Conservation (phyloP, 2,329 filamentous ascomycete species). For the Chaetomium sp. region DNA sequence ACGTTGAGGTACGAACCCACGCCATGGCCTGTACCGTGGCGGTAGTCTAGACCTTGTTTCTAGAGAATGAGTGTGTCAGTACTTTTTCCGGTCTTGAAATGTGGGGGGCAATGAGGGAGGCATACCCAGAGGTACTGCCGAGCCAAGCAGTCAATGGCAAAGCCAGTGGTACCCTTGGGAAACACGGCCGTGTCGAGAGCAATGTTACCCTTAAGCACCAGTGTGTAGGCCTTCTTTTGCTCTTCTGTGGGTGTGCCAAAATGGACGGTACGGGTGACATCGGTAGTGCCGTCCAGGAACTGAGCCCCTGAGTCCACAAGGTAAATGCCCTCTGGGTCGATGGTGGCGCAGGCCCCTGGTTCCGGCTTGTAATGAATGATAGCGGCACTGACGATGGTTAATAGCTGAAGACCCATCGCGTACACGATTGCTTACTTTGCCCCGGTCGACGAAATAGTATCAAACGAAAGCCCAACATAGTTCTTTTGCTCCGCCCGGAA, state of each 20-base stretch:
- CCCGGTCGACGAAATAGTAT: constrained; percentile 92
- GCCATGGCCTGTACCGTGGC: constrained; percentile 93
- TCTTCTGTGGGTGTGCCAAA: constrained; percentile 78
- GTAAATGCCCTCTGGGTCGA: constrained; percentile 82
- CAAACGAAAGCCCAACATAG: constrained; percentile 87
- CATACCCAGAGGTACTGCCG: constrained; percentile 86
- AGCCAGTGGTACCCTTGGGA: constrained; percentile 91
- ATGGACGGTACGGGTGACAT: constrained; percentile 88
- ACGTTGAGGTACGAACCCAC: constrained; percentile 95
- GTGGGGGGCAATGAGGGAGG: not conserved
- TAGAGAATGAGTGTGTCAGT: constrained; percentile 23
- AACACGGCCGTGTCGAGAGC: constrained; percentile 80
- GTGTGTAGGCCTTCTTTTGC: constrained; percentile 83
- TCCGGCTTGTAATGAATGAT: constrained; percentile 95
- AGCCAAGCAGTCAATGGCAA: constrained; percentile 80
- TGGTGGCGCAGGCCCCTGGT: constrained; percentile 68
- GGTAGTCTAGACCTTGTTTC: constrained; percentile 81
- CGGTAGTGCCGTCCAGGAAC: constrained; percentile 90
- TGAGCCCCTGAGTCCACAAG: constrained; percentile 97
- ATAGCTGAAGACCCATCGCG: not conserved
- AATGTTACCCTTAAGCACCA: constrained; percentile 93
- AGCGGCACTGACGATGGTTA: constrained; percentile 60
- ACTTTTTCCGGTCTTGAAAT: constrained; percentile 2
- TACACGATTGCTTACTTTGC: constrained; percentile 50
- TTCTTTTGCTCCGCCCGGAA: constrained; percentile 61